Evolutionary conservation across 2,329 filamentous ascomycete species (phyloP), one percentile per base, ranked within the genome.

Genomic region (Epichloe uncinata): DNA sequence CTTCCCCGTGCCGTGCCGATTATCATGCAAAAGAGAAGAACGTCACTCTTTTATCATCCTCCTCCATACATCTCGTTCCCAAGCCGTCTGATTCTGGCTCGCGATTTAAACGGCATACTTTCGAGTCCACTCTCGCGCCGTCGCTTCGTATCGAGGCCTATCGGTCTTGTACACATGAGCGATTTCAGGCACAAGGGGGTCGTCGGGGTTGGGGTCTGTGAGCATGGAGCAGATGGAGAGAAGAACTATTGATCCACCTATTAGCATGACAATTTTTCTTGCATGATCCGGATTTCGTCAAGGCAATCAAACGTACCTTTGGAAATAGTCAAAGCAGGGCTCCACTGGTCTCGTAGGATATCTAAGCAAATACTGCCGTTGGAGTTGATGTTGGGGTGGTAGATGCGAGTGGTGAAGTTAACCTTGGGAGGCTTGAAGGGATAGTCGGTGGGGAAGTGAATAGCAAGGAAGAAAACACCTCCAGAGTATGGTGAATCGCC

Each of bases 161-260:
- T 98, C 93, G 58, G 91, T 96, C 84, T 98, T 98, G 86, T 98
- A 98, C 67, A 97, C 89, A 67, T 98, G 93, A 63, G 93, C 93
- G 64, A 98, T 98, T 76, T 98, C 93, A 56, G 93, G 93, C 54
- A 98, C 93, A 60, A 98, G 84, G 65, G 93, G 93, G 71, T 98
- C 93, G 69, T 98, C 93, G 57, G 93, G 93, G 79, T 98, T 98
- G 61, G 93, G 93, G 74, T 98, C 93, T 66, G 93, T 98, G 69
- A 98, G 78, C 93, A 98, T 97, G 49, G 93, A 98, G 79, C 93
- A 98, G 77, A 98, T 98, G 52, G 93, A 97, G 58, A 98, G 81
- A 30, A 98, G 79, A 51, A 98, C 93, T 97, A 41, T 48, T 42
- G 46, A 13, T 26, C 45, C 30, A 36, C 30, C 45, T 40, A 52